A percentile compares a stretch with the other conserved stretches of the same genome.
Evolutionary conservation across 169 alveolate species (phyloP).

Genomic region (Plasmodium coatneyi): DNA sequence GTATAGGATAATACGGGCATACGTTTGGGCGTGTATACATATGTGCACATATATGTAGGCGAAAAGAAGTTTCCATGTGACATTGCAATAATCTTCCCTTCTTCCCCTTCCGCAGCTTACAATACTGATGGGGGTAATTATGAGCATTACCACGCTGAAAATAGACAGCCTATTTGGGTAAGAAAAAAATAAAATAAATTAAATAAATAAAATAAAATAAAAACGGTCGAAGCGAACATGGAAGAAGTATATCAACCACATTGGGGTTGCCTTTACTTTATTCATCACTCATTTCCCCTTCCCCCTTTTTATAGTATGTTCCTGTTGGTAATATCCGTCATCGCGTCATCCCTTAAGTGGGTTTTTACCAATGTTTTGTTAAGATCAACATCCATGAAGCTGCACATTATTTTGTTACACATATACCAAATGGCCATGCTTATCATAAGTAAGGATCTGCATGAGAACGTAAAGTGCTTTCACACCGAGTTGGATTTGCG

Average conservation of each 20-base stretch:
- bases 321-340: constrained; percentile 31
- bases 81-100: background rate
- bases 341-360: constrained; percentile 45
- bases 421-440: constrained; percentile 47
- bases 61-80: background rate
- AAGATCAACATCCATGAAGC: constrained; percentile 44
- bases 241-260: background rate
- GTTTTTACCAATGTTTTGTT: constrained; percentile 38
- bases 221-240: background rate
- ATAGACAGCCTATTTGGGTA: constrained; percentile 66
- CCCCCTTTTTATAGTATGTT: background rate
- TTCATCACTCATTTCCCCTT: background rate
- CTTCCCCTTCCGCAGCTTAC: constrained; percentile 13
- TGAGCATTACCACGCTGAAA: constrained; percentile 44
- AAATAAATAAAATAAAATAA: background rate
- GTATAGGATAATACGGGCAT: background rate
- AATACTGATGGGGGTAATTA: constrained; percentile 48
- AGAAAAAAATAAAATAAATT: background rate
- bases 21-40: background rate
- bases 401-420: constrained; percentile 33
- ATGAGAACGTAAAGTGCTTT: background rate
- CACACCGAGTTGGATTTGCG: background rate
- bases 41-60: background rate
- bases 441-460: constrained; percentile 34
- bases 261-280: background rate